phyloP scores from a whole-genome alignment of 2,329 filamentous ascomycete genomes.

The Coniochaeta pulveracea region DNA sequence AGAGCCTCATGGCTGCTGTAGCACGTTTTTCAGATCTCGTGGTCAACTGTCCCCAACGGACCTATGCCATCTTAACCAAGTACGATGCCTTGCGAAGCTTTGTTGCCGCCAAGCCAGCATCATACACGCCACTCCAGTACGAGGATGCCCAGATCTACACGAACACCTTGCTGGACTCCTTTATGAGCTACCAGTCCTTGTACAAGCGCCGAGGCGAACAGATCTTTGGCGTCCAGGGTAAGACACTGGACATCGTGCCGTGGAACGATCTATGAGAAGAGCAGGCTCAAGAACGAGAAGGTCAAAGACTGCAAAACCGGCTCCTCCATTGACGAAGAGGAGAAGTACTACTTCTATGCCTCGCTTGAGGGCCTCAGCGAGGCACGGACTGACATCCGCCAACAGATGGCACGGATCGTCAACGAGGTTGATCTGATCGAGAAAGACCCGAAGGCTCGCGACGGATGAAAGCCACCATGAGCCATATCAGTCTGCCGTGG shows the following conservation, averaged over 20 bases:
- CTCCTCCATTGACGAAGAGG: too few species aligned
- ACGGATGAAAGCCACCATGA: too few species aligned
- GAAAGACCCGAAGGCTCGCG: background rate
- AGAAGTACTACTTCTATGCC: too few species aligned
- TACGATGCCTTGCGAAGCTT: background rate
- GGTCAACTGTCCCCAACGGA: slow-evolving; percentile 3
- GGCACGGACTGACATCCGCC: background rate
- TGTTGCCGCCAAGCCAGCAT: background rate
- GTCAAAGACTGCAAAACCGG: background rate
- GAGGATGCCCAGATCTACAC: background rate
- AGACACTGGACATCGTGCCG: too few species aligned
- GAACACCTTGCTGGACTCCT: background rate
- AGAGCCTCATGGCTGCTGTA: background rate
- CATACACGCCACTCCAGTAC: background rate
- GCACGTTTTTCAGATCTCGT: slow-evolving; percentile 4
- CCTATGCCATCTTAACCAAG: slow-evolving; percentile 6
- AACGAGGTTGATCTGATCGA: background rate
- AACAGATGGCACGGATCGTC: background rate
- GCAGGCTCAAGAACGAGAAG: too few species aligned
- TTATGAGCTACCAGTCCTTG: background rate
- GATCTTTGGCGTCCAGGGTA: too few species aligned
- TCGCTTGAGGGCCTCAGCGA: background rate
- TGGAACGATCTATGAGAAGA: too few species aligned
- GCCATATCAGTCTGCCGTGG: too few species aligned
- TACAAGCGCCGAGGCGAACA: background rate